Base-by-base conservation (phyloP, 164 flowering plant species). In the Warburgia ugandensis region DNA sequence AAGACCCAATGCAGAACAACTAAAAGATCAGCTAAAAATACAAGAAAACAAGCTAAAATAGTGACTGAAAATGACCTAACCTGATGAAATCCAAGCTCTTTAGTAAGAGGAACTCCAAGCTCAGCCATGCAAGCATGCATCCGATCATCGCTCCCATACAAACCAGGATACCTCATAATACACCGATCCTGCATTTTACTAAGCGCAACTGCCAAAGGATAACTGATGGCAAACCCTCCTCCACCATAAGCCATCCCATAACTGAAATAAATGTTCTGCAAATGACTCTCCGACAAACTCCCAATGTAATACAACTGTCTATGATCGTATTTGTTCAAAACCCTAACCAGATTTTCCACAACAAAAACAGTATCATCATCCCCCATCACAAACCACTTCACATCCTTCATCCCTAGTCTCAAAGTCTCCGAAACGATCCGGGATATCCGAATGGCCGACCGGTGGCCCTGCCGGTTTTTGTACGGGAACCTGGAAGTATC, bases 101-200 rank as follows among this genome's bases (percentile, higher is more conserved):
- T 79, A 45, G 94, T 84, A 49, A 84, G 75, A 11, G 94, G 86
- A n/a, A 84, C 94, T 12, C 94, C 94, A 23, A 84, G 84, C 62
- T 84, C 94, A 10, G 88, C 70, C 85, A 83, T 68, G 61, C 92
- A 83, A 35, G 92, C 92, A 36, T 80, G 85, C 55, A 83, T 67
- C 54, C 88, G 66, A 47, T 79, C 84, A 55, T 84, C 94, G 10
- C 84, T 76, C 4, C 94, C 94, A 43, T 84, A 79, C 54, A 81
- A 31, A 0, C 36, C 64, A 0, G 94, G 75, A 39, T 84, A 79
- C 46, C 80, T 66, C 31, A 66, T 56, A 0, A 84, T 65, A 36
- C 94, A 84, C 36, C 68, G 14, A 53, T 81, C 94, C 50, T 77
- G 86, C 73, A 79, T 71, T 26, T 59, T 64, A 17, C 46, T 68